Evolutionary conservation across 1,284 basidiomycete species (phyloP), one percentile per base, ranked within the genome.

Genomic region (Mycena sp.): DNA sequence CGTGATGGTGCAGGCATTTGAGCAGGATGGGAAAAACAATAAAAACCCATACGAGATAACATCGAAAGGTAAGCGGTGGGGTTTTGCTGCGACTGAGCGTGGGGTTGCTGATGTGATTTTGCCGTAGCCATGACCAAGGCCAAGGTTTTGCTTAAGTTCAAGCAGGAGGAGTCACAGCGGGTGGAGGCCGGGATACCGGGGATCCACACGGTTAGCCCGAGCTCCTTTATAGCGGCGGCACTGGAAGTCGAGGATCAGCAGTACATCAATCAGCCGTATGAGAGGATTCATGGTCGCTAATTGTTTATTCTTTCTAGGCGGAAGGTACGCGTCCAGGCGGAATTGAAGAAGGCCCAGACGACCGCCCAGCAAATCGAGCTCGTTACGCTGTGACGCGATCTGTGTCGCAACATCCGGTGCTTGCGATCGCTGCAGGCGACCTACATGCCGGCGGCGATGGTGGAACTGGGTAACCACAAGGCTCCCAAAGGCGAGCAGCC

Each of bases 181-280:
- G 61, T 26, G 12, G n/a, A 30, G 35, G 10, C 4, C 6, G 64
- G 64, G n/a, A 32, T 49, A 7, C 48, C 41, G 9, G 17, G 23
- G 35, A 12, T 48, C 19, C 60, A 66, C 30, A 35, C 50, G 10
- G 52, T 63, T 21, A 57, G 38, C n/a, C 49, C 50, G 26, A 49
- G 49, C 41, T 30, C 32, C 12, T 66, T 58, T 32, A 41, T 66
- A 26, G 44, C 14, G 12, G 41, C 52, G 26, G 49, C 51, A 21
- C 41, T 56, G 29, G 29, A 46, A 3, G 11, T 66, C 11, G 64
- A 62, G 48, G 64, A 66, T 25, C 23, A 49, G 23, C 64, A 66
- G 64, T 65, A 35, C 7, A 14, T 35, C 14, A 14, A 9, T 35
- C 14, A 35, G 9, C 7, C 9, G 14, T 9, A 35, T 35, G 32